Conservation (phyloP, 306 rosid genomes). For the Albizia julibrissin region DNA sequence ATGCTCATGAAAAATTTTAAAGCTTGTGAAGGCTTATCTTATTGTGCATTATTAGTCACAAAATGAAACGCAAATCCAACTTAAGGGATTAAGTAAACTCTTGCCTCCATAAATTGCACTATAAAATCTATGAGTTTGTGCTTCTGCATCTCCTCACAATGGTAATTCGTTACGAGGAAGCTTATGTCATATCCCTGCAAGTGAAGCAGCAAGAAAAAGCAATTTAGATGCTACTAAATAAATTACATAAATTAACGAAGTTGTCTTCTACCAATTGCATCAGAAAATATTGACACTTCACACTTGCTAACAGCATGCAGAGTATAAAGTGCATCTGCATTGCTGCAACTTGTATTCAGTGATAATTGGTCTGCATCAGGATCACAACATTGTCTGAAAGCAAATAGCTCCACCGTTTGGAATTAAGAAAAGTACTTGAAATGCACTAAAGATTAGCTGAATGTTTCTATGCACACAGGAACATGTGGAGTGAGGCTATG, state of each 20-base stretch:
- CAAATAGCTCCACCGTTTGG: neutral
- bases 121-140: slow-evolving; percentile 93
- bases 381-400: slow-evolving; percentile 23
- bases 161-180: slow-evolving; percentile 94
- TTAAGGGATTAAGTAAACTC: slow-evolving; percentile 38
- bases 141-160: slow-evolving; percentile 95
- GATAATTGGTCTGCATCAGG: neutral
- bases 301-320: neutral
- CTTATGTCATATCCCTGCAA: slow-evolving; percentile 95
- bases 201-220: slow-evolving; percentile 28
- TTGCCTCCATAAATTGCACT: slow-evolving; percentile 97
- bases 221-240: slow-evolving; percentile 9
- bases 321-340: slow-evolving; percentile 6
- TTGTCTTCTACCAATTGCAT: slow-evolving; percentile 6
- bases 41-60: neutral
- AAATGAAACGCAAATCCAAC: slow-evolving; percentile 24
- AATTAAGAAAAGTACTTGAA: neutral
- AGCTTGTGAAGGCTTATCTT: neutral
- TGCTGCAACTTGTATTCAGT: slow-evolving; percentile 4
- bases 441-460: neutral
- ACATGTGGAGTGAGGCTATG: neutral
- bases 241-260: neutral
- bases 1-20: slow-evolving; percentile 4
- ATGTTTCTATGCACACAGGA: neutral
- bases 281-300: slow-evolving; percentile 13